Percentiles rank a stretch among this genome's conserved stretches.
These are phyloP conservation scores for Zygotorulaspora florentina DNA, from an alignment of 805 yeast species.

Conservation along the genomic window DNA sequence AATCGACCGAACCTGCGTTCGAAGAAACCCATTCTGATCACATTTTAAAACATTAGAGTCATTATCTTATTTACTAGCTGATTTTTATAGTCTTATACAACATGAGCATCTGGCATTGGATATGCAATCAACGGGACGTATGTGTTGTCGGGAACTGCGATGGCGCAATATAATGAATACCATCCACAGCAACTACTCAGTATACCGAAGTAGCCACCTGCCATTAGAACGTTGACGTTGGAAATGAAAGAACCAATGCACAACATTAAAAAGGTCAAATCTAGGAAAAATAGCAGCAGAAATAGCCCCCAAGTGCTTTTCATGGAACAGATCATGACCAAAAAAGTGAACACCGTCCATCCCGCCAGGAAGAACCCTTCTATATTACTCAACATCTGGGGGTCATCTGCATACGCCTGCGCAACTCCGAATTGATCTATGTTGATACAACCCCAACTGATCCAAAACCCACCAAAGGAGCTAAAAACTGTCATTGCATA, in stretches of 20 bases:
- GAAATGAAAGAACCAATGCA: constrained; percentile 51
- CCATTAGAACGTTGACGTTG: constrained; percentile 41
- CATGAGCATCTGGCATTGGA: constrained; percentile 48
- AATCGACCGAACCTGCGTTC: too few relatives aligned
- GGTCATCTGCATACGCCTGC: constrained; percentile 44
- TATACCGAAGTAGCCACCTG: constrained; percentile 62
- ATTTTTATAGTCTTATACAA: constrained; percentile 22
- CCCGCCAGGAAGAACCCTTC: constrained; percentile 57
- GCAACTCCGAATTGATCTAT: constrained; percentile 55
- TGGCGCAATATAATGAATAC: constrained; percentile 61
- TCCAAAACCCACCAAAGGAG: constrained; percentile 70
- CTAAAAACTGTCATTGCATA: constrained; percentile 59
- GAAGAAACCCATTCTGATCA: too few relatives aligned
- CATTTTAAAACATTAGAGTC: neutral
- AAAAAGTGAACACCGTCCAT: constrained; percentile 61
- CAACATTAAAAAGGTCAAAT: constrained; percentile 50
- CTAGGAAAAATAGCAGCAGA: constrained; percentile 49
- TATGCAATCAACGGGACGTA: constrained; percentile 51
- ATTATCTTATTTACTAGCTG: neutral
- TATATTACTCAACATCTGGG: constrained; percentile 45
- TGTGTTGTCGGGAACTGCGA: constrained; percentile 55
- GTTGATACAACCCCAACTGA: constrained; percentile 62
- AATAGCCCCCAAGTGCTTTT: constrained; percentile 59
- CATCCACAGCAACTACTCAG: constrained; percentile 54
- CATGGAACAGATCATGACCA: constrained; percentile 53